Evolutionary conservation across 305 asterid genomes (phyloP), one percentile per base, ranked within the genome.

Genomic region (Rubia balearica): DNA sequence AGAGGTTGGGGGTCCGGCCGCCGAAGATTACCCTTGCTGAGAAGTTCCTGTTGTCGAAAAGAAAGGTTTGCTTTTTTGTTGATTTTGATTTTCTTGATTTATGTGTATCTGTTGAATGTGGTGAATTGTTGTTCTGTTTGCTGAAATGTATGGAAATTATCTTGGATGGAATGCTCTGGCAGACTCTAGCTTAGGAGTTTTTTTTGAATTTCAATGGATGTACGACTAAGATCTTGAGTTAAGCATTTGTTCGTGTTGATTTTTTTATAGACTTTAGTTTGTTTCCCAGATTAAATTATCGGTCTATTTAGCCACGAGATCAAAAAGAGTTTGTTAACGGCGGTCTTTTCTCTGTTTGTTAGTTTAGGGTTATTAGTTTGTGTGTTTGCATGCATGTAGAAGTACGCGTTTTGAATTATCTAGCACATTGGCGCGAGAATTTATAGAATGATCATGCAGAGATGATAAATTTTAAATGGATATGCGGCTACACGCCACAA

Each of bases 1-100:
- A 85, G 81, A 86, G 81, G 80, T 73, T 84, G 79, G 98, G 94
- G 81, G 77, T 84, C 83, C 82, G 88, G 38, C 93, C 94, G 69
- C 95, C 94, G 9, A 95, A 87, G 76, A 65, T 92, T 75, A 86
- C 99, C 7, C 85, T 95, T 71, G 88, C 91, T 63, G 96, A 92
- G 82, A 95, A 85, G 85, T 48, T 92, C 45, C 53, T 84, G 85
- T 79, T 84, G 61, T 84, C 94, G 65, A 91, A 88, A 74, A 80
- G 83, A 83, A 91, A 92, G 96, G 99, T 92, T 74, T 81, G 80
- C 17, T 51, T 42, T 48, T 68, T 74, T 13, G 19, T 59, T 8
- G 27, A 70, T 71, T 38, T 63, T 10, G 40, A 5, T 12, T 75
- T 22, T 43, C 45, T 46, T 57, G 64, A 46, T 70, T 30, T 33